A percentile compares a stretch with the other conserved stretches of the same genome.
phyloP scores from a whole-genome alignment of 2,329 filamentous ascomycete genomes.

The Exophiala bonariae region DNA sequence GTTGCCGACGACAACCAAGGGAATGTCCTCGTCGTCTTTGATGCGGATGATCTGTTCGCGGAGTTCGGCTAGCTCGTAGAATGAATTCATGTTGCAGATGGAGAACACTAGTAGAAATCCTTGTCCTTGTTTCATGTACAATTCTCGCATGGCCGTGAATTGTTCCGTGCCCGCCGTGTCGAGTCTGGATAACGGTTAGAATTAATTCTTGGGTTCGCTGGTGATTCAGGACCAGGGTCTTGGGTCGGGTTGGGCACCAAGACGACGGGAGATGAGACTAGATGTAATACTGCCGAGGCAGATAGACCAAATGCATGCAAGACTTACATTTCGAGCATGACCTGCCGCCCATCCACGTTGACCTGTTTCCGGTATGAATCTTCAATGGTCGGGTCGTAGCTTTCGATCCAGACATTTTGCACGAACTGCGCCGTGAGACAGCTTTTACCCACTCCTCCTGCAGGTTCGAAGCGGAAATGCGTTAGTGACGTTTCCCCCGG shows the following conservation, averaged over 20 bases:
- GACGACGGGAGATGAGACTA: constrained; percentile 84
- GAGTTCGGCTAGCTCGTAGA: constrained; percentile 76
- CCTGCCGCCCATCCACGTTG: constrained; percentile 85
- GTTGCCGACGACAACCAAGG: constrained; percentile 89
- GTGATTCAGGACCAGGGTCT: too few relatives aligned
- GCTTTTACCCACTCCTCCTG: constrained; percentile 88
- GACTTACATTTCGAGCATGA: constrained; percentile 82
- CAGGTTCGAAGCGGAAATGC: constrained; percentile 27
- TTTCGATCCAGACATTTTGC: constrained; percentile 92
- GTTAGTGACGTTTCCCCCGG: too few relatives aligned
- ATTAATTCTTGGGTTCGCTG: constrained; percentile 71
- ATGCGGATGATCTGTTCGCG: constrained; percentile 89
- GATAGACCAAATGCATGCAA: constrained; percentile 3
- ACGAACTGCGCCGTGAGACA: constrained; percentile 93
- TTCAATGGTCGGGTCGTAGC: constrained; percentile 84
- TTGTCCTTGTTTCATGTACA: constrained; percentile 92
- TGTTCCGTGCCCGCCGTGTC: constrained; percentile 91
- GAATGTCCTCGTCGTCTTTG: constrained; percentile 81
- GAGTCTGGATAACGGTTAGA: constrained; percentile 61
- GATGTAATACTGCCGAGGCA: constrained; percentile 48
- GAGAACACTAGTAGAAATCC: constrained; percentile 91
- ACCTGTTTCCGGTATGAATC: constrained; percentile 87
- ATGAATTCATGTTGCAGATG: constrained; percentile 81
- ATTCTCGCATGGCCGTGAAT: constrained; percentile 68
- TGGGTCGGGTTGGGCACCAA: too few relatives aligned